Conservation (phyloP, 352 stramenopile genomes). For the Phytophthora lateralis region DNA sequence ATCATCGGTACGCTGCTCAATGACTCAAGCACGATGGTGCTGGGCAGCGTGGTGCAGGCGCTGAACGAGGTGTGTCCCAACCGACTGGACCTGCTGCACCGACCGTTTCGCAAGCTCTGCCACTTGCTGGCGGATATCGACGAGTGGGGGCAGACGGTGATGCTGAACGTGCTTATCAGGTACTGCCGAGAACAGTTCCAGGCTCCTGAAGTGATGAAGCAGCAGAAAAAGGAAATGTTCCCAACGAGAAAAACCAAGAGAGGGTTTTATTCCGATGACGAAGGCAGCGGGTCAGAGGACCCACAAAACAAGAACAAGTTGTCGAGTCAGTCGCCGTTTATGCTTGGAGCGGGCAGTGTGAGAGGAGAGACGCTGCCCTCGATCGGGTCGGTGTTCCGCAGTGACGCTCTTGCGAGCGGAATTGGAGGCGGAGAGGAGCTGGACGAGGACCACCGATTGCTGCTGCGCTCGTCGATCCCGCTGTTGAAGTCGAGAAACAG, state of each 20-base stretch:
- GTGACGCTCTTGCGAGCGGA: slow-evolving; percentile 65
- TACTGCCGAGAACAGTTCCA: slow-evolving; percentile 97
- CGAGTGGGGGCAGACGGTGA: slow-evolving; percentile 98
- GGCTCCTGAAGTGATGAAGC: slow-evolving; percentile 65
- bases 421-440: slow-evolving; percentile 86
- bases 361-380: slow-evolving; percentile 59
- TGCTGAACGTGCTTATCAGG: slow-evolving; percentile 93
- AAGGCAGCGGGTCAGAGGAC: slow-evolving; percentile 87
- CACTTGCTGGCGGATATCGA: slow-evolving; percentile 98
- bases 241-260: slow-evolving; percentile 81
- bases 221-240: slow-evolving; percentile 61
- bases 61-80: slow-evolving; percentile 97
- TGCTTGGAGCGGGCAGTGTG: slow-evolving; percentile 34
- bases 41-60: slow-evolving; percentile 94
- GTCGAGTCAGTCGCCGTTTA: slow-evolving; percentile 51
- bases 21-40: slow-evolving; percentile 97
- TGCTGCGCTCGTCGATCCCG: slow-evolving; percentile 95
- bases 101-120: slow-evolving; percentile 96
- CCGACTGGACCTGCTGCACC: slow-evolving; percentile 95
- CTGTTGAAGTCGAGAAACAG: slow-evolving; percentile 97
- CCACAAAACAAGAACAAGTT: slow-evolving; percentile 34
- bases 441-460: slow-evolving; percentile 95
- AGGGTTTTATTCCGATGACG: slow-evolving; percentile 97
- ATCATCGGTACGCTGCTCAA: slow-evolving; percentile 95
- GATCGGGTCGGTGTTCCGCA: slow-evolving; percentile 79